phyloP scores from a whole-genome alignment of 768 basidiomycete genomes.

The Amanita jacksonii region DNA sequence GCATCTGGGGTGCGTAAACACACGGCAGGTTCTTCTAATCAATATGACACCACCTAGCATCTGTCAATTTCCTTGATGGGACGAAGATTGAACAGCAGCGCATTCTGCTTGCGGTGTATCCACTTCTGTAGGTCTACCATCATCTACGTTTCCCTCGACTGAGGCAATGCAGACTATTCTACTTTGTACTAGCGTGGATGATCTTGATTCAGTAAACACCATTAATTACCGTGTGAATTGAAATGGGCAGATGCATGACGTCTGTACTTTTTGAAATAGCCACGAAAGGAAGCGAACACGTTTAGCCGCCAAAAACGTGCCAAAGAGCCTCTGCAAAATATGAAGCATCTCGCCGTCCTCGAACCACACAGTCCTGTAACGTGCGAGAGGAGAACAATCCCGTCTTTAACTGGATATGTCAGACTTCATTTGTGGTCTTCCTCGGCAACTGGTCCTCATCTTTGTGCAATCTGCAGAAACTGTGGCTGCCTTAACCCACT shows the following conservation, averaged over 20 bases:
- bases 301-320: conserved; percentile 4
- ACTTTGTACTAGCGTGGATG: conserved; percentile 96
- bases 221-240: not conserved
- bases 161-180: conserved; percentile 55
- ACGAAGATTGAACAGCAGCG: conserved; percentile 89
- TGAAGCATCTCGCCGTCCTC: not conserved
- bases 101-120: conserved; percentile 90
- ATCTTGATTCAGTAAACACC: conserved; percentile 74
- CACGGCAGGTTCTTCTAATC: not conserved
- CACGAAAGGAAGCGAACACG: too few species aligned
- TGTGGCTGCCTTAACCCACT: conserved; percentile 1
- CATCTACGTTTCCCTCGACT: not conserved
- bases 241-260: too few species aligned
- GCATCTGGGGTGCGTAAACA: conserved; percentile 79
- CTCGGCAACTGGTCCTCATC: not conserved
- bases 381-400: not conserved
- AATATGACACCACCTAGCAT: conserved; percentile 39
- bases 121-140: conserved; percentile 60
- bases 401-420: too few species aligned
- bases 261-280: too few species aligned
- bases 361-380: not conserved
- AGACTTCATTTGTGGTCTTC: not conserved
- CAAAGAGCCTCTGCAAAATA: not conserved
- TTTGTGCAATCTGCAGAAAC: not conserved
- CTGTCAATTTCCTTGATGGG: conserved; percentile 92